A percentile compares a stretch with the other conserved stretches of the same genome.
phyloP scores from a whole-genome alignment of 352 stramenopile genomes.

The Phytopythium litorale region DNA sequence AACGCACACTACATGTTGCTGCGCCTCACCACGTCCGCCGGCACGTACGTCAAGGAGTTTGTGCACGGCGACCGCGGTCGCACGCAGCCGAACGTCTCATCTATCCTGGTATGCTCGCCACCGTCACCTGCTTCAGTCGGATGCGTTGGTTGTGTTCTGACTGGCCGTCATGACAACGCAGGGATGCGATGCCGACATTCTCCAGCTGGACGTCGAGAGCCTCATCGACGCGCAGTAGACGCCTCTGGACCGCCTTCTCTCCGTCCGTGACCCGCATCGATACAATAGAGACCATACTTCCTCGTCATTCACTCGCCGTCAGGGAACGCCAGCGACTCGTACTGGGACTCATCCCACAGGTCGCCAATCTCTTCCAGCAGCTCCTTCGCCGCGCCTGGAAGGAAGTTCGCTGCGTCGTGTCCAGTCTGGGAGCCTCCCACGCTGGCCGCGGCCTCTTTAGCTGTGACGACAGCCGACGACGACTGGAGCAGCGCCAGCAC shows the following conservation, averaged over 20 bases:
- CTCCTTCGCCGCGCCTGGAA: constrained; percentile 23
- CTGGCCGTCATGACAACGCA: constrained; percentile 9
- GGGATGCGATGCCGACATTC: constrained; percentile 93
- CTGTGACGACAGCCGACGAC: constrained; percentile 40
- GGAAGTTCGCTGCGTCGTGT: not conserved
- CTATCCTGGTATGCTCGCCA: constrained; percentile 64
- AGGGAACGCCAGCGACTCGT: constrained; percentile 69
- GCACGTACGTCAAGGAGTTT: constrained; percentile 99
- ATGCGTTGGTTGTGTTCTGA: not conserved
- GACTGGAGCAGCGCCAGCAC: constrained; percentile 57
- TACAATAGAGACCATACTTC: constrained; percentile 9
- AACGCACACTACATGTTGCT: constrained; percentile 98
- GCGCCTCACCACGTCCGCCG: constrained; percentile 92
- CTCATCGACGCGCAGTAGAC: constrained; percentile 67
- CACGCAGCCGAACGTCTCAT: constrained; percentile 94
- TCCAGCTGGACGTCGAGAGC: constrained; percentile 96
- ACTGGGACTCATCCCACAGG: constrained; percentile 81
- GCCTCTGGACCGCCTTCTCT: not conserved
- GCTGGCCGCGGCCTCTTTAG: constrained; percentile 22
- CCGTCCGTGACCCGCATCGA: constrained; percentile 6
- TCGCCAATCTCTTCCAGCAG: constrained; percentile 67
- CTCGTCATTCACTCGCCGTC: constrained; percentile 2
- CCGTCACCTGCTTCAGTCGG: constrained; percentile 2
- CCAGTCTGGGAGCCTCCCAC: constrained; percentile 2
- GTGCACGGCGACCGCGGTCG: constrained; percentile 97